These are phyloP conservation scores for Talaromyces pinophilus DNA, from an alignment of 2,329 filamentous ascomycete species.

Conservation along the genomic window DNA sequence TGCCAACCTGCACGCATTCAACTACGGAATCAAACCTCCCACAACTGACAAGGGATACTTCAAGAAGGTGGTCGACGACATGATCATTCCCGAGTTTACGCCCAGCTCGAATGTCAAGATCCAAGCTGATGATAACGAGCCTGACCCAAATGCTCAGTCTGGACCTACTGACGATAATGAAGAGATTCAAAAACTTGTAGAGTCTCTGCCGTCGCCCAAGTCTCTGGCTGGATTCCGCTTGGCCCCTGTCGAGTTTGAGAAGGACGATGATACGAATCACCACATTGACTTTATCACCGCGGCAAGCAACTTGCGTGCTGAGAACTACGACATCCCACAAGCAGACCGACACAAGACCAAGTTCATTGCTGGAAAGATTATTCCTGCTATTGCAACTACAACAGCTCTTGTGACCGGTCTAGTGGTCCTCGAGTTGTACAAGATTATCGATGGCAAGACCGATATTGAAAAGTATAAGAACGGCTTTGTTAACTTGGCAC, in stretches of 20 bases:
- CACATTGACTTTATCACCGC: slow-evolving; percentile 99
- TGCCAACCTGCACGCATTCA: slow-evolving; percentile 93
- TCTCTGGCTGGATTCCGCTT: slow-evolving; percentile 85
- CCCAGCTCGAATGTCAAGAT: slow-evolving; percentile 93
- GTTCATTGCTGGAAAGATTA: slow-evolving; percentile 99
- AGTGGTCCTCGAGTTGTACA: slow-evolving; percentile 90
- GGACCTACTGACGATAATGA: slow-evolving; percentile 65
- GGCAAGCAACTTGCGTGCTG: slow-evolving; percentile 90
- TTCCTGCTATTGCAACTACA: slow-evolving; percentile 95
- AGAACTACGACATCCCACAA: slow-evolving; percentile 95
- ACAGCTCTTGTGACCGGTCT: slow-evolving; percentile 93
- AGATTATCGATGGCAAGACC: slow-evolving; percentile 93
- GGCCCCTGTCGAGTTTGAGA: slow-evolving; percentile 92
- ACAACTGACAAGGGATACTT: slow-evolving; percentile 71
- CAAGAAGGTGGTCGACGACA: slow-evolving; percentile 77
- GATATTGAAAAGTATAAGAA: slow-evolving; percentile 99
- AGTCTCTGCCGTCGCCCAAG: slow-evolving; percentile 74
- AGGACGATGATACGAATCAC: slow-evolving; percentile 96
- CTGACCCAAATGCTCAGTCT: slow-evolving; percentile 77
- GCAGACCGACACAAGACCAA: slow-evolving; percentile 98
- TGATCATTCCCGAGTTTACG: slow-evolving; percentile 93
- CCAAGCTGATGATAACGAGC: slow-evolving; percentile 91
- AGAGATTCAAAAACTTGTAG: slow-evolving; percentile 72
- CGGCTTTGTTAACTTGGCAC: slow-evolving; percentile 91
- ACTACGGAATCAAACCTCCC: slow-evolving; percentile 93